Evolutionary conservation across 768 basidiomycete genomes (phyloP), one percentile per base, ranked within the genome.

Genomic region (Pleurotus cornucopiae): DNA sequence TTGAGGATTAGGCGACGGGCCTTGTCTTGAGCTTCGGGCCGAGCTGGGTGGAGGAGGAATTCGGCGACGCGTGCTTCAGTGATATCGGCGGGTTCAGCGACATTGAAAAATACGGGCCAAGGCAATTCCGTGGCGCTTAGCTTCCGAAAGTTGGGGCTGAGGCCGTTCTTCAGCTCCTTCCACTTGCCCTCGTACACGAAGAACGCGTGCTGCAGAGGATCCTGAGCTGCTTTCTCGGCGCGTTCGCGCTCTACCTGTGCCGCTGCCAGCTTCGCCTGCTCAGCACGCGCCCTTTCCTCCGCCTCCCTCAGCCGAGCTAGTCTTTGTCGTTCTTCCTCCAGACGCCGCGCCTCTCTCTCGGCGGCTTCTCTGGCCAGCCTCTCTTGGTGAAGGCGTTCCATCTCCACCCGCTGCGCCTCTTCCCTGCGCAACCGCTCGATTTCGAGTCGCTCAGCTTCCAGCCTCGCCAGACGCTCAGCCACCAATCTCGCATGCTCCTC

Each of bases 31-130:
- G 63, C 51, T 3, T 58, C 62, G 0, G 67, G 63, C 30, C 71
- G 70, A 34, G 58, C 63, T 21, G 69, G 66, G 59, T 75, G 70
- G 53, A 74, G 68, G 21, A 80, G 46, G 63, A 84, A 84, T 37
- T 64, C 58, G 0, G 59, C 56, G 4, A 83, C 64, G n/a, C 52
- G 63, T 6, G 69, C 61, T 20, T 58, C 48, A 2, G 75, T 73
- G 60, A 81, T 69, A n/a, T 74, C 66, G 1, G 62, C 64, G 9
- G 66, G 60, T n/a, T 63, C 18, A n/a, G 51, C 39, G 44, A 65
- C 46, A 18, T 49, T 41, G 37, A 45, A 26, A 12, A 79, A 63
- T 26, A 72, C 55, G 0, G 80, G 78, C 80, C 80, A 80, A 6
- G 80, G 79, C 49, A 81, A 58, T 49, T 75, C 65, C 20, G 46